Percentiles rank a stretch among this genome's conserved stretches.
Evolutionary conservation across 768 basidiomycete genomes (phyloP).

Genomic region (Leucocoprinus birnbaumii): DNA sequence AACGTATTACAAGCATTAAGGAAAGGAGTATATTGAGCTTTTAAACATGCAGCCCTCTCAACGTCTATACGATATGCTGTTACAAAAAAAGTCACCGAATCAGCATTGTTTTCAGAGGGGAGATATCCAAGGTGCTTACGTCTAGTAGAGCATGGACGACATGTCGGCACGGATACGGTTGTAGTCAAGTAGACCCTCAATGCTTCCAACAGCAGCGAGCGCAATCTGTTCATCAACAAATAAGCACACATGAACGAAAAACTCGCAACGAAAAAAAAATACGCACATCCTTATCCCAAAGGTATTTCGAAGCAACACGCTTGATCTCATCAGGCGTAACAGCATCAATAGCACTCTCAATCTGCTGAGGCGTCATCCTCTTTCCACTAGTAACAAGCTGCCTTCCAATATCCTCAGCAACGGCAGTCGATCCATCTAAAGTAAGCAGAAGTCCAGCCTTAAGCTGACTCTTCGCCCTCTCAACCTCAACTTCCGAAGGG

Average conservation of each 20-base stretch:
- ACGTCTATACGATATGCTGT: slow-evolving; percentile 4
- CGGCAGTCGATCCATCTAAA: slow-evolving; percentile 93
- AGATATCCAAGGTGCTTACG: too few relatives aligned
- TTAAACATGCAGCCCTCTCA: slow-evolving; percentile 11
- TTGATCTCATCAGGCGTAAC: slow-evolving; percentile 88
- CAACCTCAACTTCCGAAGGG: slow-evolving; percentile 84
- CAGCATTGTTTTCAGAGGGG: too few relatives aligned
- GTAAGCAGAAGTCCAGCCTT: slow-evolving; percentile 90
- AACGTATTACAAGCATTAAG: slow-evolving; percentile 4
- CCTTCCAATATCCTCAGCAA: slow-evolving; percentile 98
- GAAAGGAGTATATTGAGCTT: slow-evolving; percentile 9
- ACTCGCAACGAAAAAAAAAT: slow-evolving; percentile 1
- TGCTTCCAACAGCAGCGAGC: slow-evolving; percentile 83
- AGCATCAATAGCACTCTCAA: slow-evolving; percentile 89
- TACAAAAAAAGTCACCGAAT: neutral
- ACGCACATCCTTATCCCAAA: slow-evolving; percentile 94
- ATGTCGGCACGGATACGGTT: slow-evolving; percentile 83
- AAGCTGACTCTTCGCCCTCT: slow-evolving; percentile 97
- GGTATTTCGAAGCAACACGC: slow-evolving; percentile 92
- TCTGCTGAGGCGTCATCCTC: slow-evolving; percentile 88
- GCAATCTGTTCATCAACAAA: slow-evolving; percentile 72
- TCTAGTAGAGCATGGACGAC: slow-evolving; percentile 77
- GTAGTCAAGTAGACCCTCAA: slow-evolving; percentile 94
- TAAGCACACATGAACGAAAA: slow-evolving; percentile 14
- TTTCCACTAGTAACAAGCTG: slow-evolving; percentile 94